Evolutionary conservation across 257 asterid species (phyloP).

Genomic region (Solanum peruvianum): DNA sequence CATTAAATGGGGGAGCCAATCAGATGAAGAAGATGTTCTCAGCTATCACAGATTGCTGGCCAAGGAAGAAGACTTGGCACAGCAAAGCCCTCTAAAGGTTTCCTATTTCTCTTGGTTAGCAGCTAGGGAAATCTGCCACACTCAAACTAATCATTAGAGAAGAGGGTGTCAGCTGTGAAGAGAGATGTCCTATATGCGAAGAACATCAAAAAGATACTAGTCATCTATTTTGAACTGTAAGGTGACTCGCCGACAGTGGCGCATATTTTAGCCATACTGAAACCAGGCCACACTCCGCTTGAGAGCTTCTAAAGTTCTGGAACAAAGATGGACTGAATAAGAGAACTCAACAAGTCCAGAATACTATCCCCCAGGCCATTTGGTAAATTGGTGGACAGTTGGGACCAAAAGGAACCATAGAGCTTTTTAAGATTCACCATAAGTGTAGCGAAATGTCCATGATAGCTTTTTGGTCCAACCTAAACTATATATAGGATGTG

Average conservation of each 20-base stretch:
- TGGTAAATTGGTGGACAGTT: not conserved
- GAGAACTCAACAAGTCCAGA: not conserved
- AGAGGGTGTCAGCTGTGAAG: not conserved
- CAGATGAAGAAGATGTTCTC: not conserved
- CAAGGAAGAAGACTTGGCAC: not conserved
- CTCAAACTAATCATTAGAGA: not conserved
- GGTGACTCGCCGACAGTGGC: not conserved
- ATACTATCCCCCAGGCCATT: not conserved
- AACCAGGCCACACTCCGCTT: not conserved
- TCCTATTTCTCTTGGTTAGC: not conserved
- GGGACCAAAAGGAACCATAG: not conserved
- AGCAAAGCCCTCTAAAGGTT: not conserved
- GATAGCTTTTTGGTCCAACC: not conserved
- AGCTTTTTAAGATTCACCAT: not conserved
- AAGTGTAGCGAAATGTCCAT: not conserved
- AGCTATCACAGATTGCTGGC: not conserved
- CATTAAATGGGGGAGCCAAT: not conserved
- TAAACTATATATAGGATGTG: not conserved
- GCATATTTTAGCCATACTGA: not conserved
- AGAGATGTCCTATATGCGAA: not conserved
- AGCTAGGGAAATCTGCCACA: not conserved
- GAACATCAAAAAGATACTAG: not conserved
- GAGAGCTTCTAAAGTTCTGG: not conserved
- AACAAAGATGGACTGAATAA: not conserved
- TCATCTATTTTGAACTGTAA: not conserved